A percentile compares a stretch with the other conserved stretches of the same genome.
These are phyloP conservation scores for Candida sphagnicola DNA, from an alignment of 805 yeast genomes.

Conservation along the genomic window DNA sequence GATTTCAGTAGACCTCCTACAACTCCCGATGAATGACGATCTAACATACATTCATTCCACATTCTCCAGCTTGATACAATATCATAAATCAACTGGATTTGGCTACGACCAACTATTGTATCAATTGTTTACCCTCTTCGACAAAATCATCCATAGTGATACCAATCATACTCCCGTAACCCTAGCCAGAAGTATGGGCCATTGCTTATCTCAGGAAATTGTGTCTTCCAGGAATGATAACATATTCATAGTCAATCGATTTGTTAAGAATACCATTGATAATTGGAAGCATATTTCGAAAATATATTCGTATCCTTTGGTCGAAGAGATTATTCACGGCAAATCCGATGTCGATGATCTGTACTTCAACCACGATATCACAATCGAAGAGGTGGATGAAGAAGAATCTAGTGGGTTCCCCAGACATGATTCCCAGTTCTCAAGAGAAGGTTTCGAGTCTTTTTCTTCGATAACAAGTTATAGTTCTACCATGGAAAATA, in stretches of 20 bases:
- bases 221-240: constrained; percentile 35
- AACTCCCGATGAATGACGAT: constrained; percentile 52
- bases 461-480: background rate
- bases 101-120: constrained; percentile 30
- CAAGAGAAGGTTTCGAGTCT: background rate
- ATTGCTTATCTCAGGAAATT: constrained; percentile 53
- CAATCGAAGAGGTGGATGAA: constrained; percentile 13
- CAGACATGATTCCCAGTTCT: too few relatives aligned
- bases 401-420: constrained; percentile 10
- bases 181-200: constrained; percentile 46
- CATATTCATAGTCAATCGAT: constrained; percentile 49
- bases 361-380: constrained; percentile 1
- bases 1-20: constrained; percentile 45
- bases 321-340: constrained; percentile 16
- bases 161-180: constrained; percentile 43
- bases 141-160: constrained; percentile 31
- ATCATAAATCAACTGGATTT: constrained; percentile 12
- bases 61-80: constrained; percentile 29
- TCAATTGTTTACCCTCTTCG: constrained; percentile 39
- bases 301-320: constrained; percentile 8
- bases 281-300: constrained; percentile 40
- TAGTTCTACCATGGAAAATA: background rate
- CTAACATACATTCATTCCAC: constrained; percentile 37
- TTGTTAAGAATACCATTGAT: constrained; percentile 48
- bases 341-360: constrained; percentile 7